phyloP scores from a whole-genome alignment of 495 filamentous ascomycete genomes.

The Diplogelasinospora grovesii region DNA sequence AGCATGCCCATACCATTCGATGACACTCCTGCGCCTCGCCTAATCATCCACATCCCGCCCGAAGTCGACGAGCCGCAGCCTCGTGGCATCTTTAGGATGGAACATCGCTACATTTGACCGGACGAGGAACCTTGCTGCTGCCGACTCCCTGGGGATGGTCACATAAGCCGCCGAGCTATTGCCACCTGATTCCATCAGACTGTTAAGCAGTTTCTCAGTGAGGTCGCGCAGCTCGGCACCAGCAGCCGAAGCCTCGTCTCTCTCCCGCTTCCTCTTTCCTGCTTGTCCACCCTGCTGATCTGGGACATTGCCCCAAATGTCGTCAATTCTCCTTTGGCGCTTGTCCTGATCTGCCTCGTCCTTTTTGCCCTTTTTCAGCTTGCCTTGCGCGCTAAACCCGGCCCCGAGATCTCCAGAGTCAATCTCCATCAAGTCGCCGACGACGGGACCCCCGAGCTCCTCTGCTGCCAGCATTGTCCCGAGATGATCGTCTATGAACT shows the following conservation, averaged over 20 bases:
- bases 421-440: constrained; percentile 65
- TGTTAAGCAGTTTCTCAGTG: constrained; percentile 54
- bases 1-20: not conserved
- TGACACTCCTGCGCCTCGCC: constrained; percentile 8
- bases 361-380: constrained; percentile 54
- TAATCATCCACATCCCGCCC: constrained; percentile 66
- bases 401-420: constrained; percentile 50
- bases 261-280: constrained; percentile 23
- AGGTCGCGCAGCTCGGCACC: constrained; percentile 61
- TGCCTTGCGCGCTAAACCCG: constrained; percentile 68
- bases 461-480: constrained; percentile 80
- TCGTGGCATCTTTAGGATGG: constrained; percentile 73
- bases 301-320: constrained; percentile 53
- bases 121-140: constrained; percentile 75
- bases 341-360: constrained; percentile 38
- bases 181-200: constrained; percentile 53
- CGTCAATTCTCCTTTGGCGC: constrained; percentile 65
- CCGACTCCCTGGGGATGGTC: constrained; percentile 64
- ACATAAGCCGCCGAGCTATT: constrained; percentile 58
- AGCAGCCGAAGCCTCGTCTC: constrained; percentile 58
- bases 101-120: constrained; percentile 80
- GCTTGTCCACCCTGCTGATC: constrained; percentile 20
- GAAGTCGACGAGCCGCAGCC: constrained; percentile 76
- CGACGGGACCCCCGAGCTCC: constrained; percentile 76
- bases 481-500: constrained; percentile 68